Percentiles rank a stretch among this genome's conserved stretches.
These are phyloP conservation scores for Kwoniella dendrophila DNA, from an alignment of 768 basidiomycete species.

Conservation along the genomic window DNA sequence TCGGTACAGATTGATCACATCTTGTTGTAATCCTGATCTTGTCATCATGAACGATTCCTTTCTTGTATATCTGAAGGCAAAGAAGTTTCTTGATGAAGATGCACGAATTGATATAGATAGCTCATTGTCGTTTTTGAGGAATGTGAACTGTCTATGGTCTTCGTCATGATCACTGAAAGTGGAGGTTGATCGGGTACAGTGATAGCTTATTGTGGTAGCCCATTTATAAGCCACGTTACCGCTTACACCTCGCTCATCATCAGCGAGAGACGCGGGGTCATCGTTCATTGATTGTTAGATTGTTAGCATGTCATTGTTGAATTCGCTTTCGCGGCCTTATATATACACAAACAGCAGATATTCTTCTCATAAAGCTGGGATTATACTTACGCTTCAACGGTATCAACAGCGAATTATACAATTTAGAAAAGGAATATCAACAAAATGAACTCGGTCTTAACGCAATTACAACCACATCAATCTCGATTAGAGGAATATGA, in stretches of 20 bases:
- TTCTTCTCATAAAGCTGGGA: too few species aligned
- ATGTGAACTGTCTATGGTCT: constrained; percentile 6
- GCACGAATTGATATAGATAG: too few species aligned
- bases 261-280: constrained; percentile 21
- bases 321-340: constrained; percentile 28
- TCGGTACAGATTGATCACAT: constrained; percentile 53
- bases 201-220: too few species aligned
- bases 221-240: too few species aligned
- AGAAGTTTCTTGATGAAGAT: too few species aligned
- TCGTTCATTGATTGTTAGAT: too few species aligned
- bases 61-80: too few species aligned
- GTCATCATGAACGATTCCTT: neutral
- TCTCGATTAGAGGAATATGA: constrained; percentile 17
- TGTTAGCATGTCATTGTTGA: too few species aligned
- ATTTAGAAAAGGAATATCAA: too few species aligned
- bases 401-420: neutral
- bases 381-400: neutral
- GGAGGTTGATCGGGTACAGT: constrained; percentile 7
- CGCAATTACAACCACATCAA: constrained; percentile 30
- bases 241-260: constrained; percentile 2
- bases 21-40: constrained; percentile 53
- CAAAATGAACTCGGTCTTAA: constrained; percentile 43
- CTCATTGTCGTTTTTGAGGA: neutral
- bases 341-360: too few species aligned
- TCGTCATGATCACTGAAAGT: constrained; percentile 4